Base-by-base conservation (phyloP, 306 rosid species). In the Carpinus fangiana region DNA sequence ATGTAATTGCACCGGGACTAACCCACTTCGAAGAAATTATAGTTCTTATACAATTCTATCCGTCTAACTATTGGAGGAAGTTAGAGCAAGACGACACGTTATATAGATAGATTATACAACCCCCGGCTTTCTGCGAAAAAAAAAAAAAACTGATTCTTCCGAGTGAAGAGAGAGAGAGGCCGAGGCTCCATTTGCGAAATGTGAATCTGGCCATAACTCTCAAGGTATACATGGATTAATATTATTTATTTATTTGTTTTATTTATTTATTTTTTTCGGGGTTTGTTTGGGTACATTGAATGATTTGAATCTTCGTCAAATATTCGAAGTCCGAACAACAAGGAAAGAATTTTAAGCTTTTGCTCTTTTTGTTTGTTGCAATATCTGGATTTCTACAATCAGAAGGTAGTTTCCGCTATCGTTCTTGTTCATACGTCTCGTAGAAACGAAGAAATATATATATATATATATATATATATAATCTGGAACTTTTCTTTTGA, bases 321-420 rank as follows among this genome's bases (percentile, higher is more conserved):
- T 57, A 57, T 21, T 21, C 65, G 5, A 8, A 20, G 65, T 57
- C 34, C 21, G 65, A 57, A 11, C 34, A 23, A 21, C 13, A 57
- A 13, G 88, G 72, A 61, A 74, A 57, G 85, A 81, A 79, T 78
- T 78, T 67, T 52, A 17, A 43, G 46, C 57, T 70, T 73, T 38
- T 72, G 6, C 55, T 16, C 50, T 47, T 20, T 57, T 18, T 20
- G 28, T 18, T 73, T 20, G 56, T 82, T 82, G 85, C 79, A 69
- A 73, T 64, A 75, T 43, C 70, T 83, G 81, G 81, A 72, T 80
- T 64, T 56, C 77, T 34, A 59, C 1, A 36, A 14, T 4, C 20
- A 5, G 10, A 54, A 62, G 69, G 47, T 36, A 31, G 55, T 70
- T 66, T 72, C 50, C 26, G 53, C 64, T 51, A 26, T 52, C 12